Evolutionary conservation across 257 asterid genomes (phyloP), one percentile per base, ranked within the genome.

Genomic region (Primulina eburnea): DNA sequence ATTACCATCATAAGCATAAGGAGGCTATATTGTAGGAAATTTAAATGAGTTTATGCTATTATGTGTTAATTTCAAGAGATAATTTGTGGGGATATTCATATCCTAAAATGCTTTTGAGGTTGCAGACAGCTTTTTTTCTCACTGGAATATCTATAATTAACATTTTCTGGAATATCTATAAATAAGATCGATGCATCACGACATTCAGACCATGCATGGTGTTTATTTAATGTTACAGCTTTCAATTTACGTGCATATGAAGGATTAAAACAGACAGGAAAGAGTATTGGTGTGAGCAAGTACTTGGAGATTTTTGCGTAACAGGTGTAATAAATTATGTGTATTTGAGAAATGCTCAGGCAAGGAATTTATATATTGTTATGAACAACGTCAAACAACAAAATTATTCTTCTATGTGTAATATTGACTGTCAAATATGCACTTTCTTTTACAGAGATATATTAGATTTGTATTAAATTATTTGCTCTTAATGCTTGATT

Each of bases 401-500:
- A 62, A 57, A 55, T 24, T 55, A 67, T 68, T 47, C 29, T 47
- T 33, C n/a, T 30, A 7, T 16, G 11, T 7, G 60, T 47, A 29
- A 64, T 17, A 43, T 52, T 29, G 35, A 52, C 20, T 47, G 7
- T 62, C 65, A 24, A 17, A 7, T 65, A 20, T 62, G 38, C 40
- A 58, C 40, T 40, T 33, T 28, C 66, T 34, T 68, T 56, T 53
- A 12, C 20, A 0, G 28, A n/a, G 26, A 12, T 65, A 53, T 29
- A 12, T 69, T 12, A 7, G 61, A 64, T 50, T 43, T 53, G 8
- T 18, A 24, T 21, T 3, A 53, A 68, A 62, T 59, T 66, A 40
- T 72, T 78, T 63, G 52, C 71, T 79, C 67, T 60, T 77, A 62
- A 78, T 75, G 73, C 69, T 76, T 82, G 61, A 75, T 79, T 69